phyloP scores from a whole-genome alignment of 805 yeast species.

The Hanseniaspora occidentalis region DNA sequence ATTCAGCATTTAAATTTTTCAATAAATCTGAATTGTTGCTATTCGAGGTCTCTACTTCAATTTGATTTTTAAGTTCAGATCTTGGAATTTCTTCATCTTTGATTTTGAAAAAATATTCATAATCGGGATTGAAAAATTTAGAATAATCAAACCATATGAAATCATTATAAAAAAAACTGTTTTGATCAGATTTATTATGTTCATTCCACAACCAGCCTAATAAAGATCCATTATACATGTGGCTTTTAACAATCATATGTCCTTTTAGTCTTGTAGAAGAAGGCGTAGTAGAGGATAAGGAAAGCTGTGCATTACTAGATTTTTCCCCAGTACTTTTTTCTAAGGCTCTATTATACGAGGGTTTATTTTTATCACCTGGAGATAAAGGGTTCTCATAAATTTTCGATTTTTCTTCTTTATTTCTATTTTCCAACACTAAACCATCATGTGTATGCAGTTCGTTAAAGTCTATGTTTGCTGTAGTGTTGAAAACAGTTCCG shows the following conservation, averaged over 20 bases:
- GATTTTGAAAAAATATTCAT: not conserved
- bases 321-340: not conserved
- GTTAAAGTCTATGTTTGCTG: not conserved
- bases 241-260: not conserved
- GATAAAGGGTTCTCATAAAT: not conserved
- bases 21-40: conserved; percentile 14
- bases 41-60: conserved; percentile 9
- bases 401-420: not conserved
- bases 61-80: too few species aligned
- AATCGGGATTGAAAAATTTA: not conserved
- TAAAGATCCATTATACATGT: conserved; percentile 1
- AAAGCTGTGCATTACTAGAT: not conserved
- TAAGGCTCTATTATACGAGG: not conserved
- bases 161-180: conserved; percentile 5
- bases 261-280: not conserved
- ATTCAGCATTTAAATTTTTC: conserved; percentile 4
- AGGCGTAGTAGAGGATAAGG: not conserved
- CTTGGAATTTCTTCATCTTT: too few species aligned
- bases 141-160: conserved; percentile 6
- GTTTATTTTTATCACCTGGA: not conserved
- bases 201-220: conserved; percentile 7
- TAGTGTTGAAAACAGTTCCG: conserved; percentile 3
- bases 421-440: not conserved
- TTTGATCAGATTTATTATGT: not conserved
- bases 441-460: not conserved